Evolutionary conservation across 148 eudicot species (phyloP), one percentile per base, ranked within the genome.

Genomic region (Camellia sinensis): DNA sequence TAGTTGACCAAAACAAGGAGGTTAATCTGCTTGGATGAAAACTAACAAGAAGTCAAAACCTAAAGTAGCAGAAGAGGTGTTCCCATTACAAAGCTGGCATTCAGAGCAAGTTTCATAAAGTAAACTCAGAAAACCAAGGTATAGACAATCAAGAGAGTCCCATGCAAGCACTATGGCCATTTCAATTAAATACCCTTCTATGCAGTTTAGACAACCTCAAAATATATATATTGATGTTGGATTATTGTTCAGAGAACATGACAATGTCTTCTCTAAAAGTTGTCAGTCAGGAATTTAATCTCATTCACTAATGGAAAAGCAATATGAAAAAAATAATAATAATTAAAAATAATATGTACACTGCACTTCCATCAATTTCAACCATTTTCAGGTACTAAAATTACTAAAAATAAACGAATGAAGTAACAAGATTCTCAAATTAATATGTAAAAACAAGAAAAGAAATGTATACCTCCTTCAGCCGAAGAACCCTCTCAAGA

Each of bases 401-500:
- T 52, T 41, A 69, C 2, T 66, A 4, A 76, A 57, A 43, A 48
- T 22, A 61, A 56, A 22, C 29, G 21, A 44, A 41, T 14, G 19
- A 40, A 41, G 71, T 70, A 21, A 12, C 17, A 76, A 37, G 45
- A 73, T 22, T 19, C 2, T 53, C n/a, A 0, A 79, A 45, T 17
- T 17, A 59, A 68, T 14, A 68, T 13, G 6, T 37, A 62, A 54
- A 15, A 2, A 21, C 19, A 53, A 15, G 15, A 45, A 57, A 48
- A 40, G 56, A 68, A 80, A 79, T 12, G 77, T 73, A 77, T 84
- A 94, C 97, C 93, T 93, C 95, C 84, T 92, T 95, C 73, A 95
- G 90, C 79, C 87, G 90, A 74, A 95, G 85, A 82, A 95, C 97
- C 77, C 89, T 90, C 83, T 92, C 97, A 77, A 95, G 85, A 68